Conservation (phyloP, 306 rosid species). For the Prunus fruticosa region DNA sequence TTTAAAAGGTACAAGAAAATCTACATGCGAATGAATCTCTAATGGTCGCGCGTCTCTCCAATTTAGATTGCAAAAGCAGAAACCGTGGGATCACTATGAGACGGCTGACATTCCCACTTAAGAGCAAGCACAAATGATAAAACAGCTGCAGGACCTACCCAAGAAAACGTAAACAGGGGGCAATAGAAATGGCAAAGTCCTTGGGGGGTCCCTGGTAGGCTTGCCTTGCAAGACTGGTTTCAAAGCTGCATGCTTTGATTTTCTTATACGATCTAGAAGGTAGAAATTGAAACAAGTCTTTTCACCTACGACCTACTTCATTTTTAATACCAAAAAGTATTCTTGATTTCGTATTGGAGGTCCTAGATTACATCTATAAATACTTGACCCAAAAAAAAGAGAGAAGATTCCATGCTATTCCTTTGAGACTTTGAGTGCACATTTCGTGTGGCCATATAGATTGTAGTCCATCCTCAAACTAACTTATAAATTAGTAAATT, state of each 20-base stretch:
- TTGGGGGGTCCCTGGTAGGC: neutral
- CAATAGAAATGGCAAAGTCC: neutral
- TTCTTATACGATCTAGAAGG: neutral
- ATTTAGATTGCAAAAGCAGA: neutral
- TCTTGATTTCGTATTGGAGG: neutral
- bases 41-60: neutral
- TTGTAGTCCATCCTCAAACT: neutral
- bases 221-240: constrained; percentile 27
- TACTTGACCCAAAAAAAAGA: no score
- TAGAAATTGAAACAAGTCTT: neutral
- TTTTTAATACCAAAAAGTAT: neutral
- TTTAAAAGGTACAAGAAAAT: no score
- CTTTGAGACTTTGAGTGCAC: neutral
- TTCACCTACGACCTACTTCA: neutral
- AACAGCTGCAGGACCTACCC: neutral
- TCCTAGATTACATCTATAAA: neutral
- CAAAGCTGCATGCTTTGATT: neutral
- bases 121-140: neutral
- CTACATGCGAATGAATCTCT: neutral
- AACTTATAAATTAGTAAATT: neutral
- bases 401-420: neutral
- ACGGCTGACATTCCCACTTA: constrained; percentile 16
- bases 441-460: neutral
- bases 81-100: neutral
- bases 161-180: constrained; percentile 20